These are phyloP conservation scores for Chytriomyces hyalinus DNA, from an alignment of 192 early-diverging fungal genomes.

Conservation along the genomic window DNA sequence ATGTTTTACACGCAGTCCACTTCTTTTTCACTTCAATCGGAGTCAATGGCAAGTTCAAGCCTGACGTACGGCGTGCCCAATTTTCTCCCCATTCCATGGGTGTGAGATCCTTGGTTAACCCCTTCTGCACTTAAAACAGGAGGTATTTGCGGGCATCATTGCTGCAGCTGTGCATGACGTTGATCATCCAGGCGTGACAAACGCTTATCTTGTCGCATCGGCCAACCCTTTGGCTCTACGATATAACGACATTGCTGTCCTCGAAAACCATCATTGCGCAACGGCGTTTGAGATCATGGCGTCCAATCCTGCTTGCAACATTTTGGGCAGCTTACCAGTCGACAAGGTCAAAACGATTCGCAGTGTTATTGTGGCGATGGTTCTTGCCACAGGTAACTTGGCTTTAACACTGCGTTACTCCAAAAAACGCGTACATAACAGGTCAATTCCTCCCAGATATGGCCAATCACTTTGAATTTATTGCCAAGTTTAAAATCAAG, in stretches of 20 bases:
- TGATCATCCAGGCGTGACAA: conserved; percentile 58
- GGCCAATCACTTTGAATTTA: conserved; percentile 64
- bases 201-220: conserved; percentile 52
- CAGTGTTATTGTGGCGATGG: conserved; percentile 47
- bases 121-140: conserved; percentile 15
- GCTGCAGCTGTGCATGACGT: conserved; percentile 54
- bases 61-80: conserved; percentile 38
- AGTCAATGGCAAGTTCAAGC: conserved; percentile 26
- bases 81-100: not conserved
- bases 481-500: conserved; percentile 66
- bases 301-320: conserved; percentile 49
- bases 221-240: conserved; percentile 43
- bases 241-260: conserved; percentile 56
- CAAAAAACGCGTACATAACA: conserved; percentile 39
- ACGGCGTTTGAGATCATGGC: conserved; percentile 56
- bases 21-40: conserved; percentile 43
- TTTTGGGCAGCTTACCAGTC: conserved; percentile 46
- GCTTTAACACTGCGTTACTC: not conserved
- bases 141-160: conserved; percentile 43
- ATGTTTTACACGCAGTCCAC: conserved; percentile 57
- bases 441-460: conserved; percentile 48
- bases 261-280: conserved; percentile 63
- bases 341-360: conserved; percentile 58
- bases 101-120: not conserved
- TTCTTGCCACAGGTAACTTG: conserved; percentile 42